These are phyloP conservation scores for Nakazawaea peltata DNA, from an alignment of 805 yeast genomes.

Conservation along the genomic window DNA sequence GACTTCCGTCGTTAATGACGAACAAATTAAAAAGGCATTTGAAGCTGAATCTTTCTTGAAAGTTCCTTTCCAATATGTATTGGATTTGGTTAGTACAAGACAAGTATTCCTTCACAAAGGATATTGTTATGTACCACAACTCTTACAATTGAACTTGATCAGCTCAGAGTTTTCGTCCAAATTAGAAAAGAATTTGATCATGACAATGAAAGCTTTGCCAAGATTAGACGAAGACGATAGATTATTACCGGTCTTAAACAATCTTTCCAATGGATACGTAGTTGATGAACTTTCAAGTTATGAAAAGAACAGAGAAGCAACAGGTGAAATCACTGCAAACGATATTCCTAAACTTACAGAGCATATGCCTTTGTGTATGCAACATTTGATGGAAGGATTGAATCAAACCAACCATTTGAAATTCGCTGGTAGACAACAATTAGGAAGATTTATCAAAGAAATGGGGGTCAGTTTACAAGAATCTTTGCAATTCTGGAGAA, in stretches of 20 bases:
- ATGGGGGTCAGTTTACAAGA: constrained; percentile 85
- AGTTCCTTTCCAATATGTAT: constrained; percentile 80
- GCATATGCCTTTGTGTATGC: constrained; percentile 81
- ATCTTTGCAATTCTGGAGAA: constrained; percentile 78
- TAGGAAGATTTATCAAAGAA: constrained; percentile 79
- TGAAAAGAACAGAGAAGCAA: constrained; percentile 7
- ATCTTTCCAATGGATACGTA: constrained; percentile 67
- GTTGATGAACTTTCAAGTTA: constrained; percentile 31
- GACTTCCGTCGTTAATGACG: constrained; percentile 30
- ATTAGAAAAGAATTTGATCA: constrained; percentile 43
- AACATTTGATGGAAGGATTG: constrained; percentile 56
- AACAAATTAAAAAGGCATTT: constrained; percentile 43
- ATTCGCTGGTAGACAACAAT: constrained; percentile 79
- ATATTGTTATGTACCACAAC: constrained; percentile 76
- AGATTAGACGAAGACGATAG: constrained; percentile 89
- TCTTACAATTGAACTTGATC: constrained; percentile 66
- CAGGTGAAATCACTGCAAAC: constrained; percentile 47
- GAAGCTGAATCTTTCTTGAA: constrained; percentile 65
- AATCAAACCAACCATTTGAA: constrained; percentile 61
- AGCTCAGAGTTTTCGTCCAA: constrained; percentile 56
- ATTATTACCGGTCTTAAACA: constrained; percentile 72
- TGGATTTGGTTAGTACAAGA: constrained; percentile 69
- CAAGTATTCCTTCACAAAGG: constrained; percentile 63
- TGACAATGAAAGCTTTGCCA: constrained; percentile 73
- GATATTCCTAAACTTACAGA: constrained; percentile 46